Conservation (phyloP, 306 rosid species). For the Myrica gale region DNA sequence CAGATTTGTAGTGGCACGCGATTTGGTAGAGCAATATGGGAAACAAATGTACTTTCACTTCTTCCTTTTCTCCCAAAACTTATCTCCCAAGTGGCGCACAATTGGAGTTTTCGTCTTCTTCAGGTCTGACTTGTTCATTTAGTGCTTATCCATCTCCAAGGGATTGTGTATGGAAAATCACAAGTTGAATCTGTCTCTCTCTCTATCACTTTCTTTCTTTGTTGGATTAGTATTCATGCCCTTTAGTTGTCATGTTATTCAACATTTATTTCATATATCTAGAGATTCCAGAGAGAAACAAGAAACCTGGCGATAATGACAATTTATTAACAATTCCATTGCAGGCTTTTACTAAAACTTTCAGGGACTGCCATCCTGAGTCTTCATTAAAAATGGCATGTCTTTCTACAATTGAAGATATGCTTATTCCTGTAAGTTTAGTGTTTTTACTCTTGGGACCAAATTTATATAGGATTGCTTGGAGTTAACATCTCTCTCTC, state of each 20-base stretch:
- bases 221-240: not conserved
- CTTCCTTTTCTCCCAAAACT: conserved; percentile 79
- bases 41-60: conserved; percentile 59
- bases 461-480: not conserved
- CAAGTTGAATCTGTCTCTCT: conserved; percentile 2
- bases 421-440: conserved; percentile 73
- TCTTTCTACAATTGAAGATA: conserved; percentile 62
- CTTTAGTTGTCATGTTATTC: not conserved
- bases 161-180: not conserved
- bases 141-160: not conserved
- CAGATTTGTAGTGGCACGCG: conserved; percentile 45
- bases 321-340: not conserved
- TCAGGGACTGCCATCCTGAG: conserved; percentile 71
- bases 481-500: conserved; percentile 2
- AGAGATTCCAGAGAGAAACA: conserved; percentile 17
- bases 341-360: conserved; percentile 76
- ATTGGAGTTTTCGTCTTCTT: conserved; percentile 72
- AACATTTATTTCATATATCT: not conserved
- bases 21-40: conserved; percentile 54
- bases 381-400: conserved; percentile 68
- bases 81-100: conserved; percentile 40
- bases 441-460: conserved; percentile 3
- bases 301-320: conserved; percentile 21
- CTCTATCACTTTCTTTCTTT: not conserved
- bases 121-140: conserved; percentile 50